Base-by-base conservation (phyloP, 2,329 filamentous ascomycete genomes). In the Ophiostoma sp. region DNA sequence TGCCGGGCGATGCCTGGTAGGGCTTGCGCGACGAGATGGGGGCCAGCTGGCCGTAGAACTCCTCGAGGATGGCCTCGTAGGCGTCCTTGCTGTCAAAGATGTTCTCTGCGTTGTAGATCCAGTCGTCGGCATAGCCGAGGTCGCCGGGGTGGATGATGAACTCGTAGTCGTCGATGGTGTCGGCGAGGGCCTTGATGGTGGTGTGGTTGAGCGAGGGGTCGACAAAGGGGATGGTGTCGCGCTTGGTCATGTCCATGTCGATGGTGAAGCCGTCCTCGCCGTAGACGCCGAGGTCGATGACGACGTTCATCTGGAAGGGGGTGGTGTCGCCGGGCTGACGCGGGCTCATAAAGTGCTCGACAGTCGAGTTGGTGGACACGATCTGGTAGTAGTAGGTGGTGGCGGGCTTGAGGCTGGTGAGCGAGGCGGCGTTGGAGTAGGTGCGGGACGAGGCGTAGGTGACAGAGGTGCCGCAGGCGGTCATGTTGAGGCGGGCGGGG, bases 51-150 rank as follows among this genome's bases (percentile, higher is more conserved):
- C 80, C 78, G 77, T 85, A 88, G 75, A 88, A 98, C 80, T 98
- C 93, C n/a, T 94, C 94, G 68, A 98, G 85, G 74, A 98, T 98
- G 3, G 94, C 97, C 83, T 98, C 94, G 76, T 97, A 98, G 0
- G 94, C 98, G 77, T 97, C 93, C 60, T 96, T 85, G 78, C 97
- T 94, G 78, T 98, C 94, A 79, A 83, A 72, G 1, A 83, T 72
- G 75, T 86, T 86, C 48, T 81, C 77, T 0, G 78, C 70, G 23
- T 79, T 81, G 3, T 82, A 76, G 62, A 79, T 79, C 86, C 86
- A 88, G 76, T 87, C 83, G 71, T 88, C 86, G 1, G 86, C 85
- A 73, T 88, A 89, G 0, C 77, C 85, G 17, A 88, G 79, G 74
- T 88, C 86, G 5, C 84, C 84, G 0, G 83, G 83, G 73, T 86